Percentiles rank a stretch among this genome's conserved stretches.
These are phyloP conservation scores for Alisma plantagoaquatica DNA, from an alignment of 106 monocot species.

Conservation along the genomic window DNA sequence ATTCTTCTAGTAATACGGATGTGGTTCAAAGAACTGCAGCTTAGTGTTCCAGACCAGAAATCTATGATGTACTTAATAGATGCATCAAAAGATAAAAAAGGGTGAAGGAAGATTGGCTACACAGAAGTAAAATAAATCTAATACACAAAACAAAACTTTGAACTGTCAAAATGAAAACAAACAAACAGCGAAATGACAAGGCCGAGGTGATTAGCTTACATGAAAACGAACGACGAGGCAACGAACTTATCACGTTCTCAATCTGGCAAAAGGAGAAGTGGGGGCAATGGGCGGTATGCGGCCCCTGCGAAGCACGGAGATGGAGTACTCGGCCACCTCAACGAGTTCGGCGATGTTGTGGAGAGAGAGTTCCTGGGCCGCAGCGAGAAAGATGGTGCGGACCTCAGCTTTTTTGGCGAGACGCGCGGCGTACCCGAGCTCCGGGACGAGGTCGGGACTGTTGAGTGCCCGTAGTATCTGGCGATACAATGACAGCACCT, in stretches of 20 bases:
- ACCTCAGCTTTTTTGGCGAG: slow-evolving; percentile 68
- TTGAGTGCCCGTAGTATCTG: slow-evolving; percentile 60
- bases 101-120: too few species aligned
- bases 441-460: slow-evolving; percentile 51
- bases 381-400: slow-evolving; percentile 66
- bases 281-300: slow-evolving; percentile 32
- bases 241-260: background rate
- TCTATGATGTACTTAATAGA: too few species aligned
- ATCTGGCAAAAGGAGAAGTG: too few species aligned
- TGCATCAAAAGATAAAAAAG: too few species aligned
- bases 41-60: too few species aligned
- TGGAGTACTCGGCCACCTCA: slow-evolving; percentile 49
- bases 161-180: too few species aligned
- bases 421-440: slow-evolving; percentile 46
- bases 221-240: slow-evolving; percentile 29
- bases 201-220: too few species aligned
- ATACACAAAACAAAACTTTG: too few species aligned
- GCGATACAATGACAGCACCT: slow-evolving; percentile 61
- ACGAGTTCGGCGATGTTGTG: slow-evolving; percentile 82
- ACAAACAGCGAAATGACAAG: too few species aligned
- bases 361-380: slow-evolving; percentile 58
- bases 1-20: too few species aligned
- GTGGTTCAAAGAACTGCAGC: too few species aligned
- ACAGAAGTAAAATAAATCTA: too few species aligned
- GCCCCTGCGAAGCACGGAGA: slow-evolving; percentile 51